These are phyloP conservation scores for Thymus mandschuricus DNA, from an alignment of 257 asterid genomes.

Conservation along the genomic window DNA sequence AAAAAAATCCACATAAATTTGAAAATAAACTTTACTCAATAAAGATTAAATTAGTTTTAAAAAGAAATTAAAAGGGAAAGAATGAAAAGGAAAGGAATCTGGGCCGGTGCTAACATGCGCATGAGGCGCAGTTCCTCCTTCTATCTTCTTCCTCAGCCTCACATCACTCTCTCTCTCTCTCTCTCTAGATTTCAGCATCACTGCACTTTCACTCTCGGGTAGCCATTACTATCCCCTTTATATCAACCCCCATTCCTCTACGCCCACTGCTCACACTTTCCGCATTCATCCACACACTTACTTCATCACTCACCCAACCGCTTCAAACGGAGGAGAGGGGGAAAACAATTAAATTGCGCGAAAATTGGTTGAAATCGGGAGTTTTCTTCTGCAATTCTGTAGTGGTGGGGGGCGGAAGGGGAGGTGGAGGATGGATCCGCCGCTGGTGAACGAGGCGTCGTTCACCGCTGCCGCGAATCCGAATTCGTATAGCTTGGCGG, in stretches of 20 bases:
- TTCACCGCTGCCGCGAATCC: slow-evolving; percentile 74
- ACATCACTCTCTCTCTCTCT: slow-evolving; percentile 36
- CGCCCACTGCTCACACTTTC: slow-evolving; percentile 29
- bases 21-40: neutral
- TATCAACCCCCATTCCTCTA: slow-evolving; percentile 35
- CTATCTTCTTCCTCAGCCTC: slow-evolving; percentile 49
- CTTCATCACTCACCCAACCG: neutral
- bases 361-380: neutral
- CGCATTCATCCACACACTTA: slow-evolving; percentile 15
- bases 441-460: slow-evolving; percentile 68
- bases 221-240: slow-evolving; percentile 33
- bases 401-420: slow-evolving; percentile 16
- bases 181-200: slow-evolving; percentile 25
- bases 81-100: slow-evolving; percentile 28
- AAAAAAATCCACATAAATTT: neutral
- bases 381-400: neutral
- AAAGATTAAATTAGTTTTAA: neutral
- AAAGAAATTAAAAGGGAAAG: slow-evolving; percentile 9
- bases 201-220: slow-evolving; percentile 33
- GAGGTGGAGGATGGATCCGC: slow-evolving; percentile 71
- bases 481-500: slow-evolving; percentile 69
- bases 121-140: slow-evolving; percentile 26
- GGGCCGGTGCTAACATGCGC: slow-evolving; percentile 39
- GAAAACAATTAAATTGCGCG: neutral
- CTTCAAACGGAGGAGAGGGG: neutral